A percentile compares a stretch with the other conserved stretches of the same genome.
These are phyloP conservation scores for Rhododendron williamsianum DNA, from an alignment of 148 eudicot species.

Conservation along the genomic window DNA sequence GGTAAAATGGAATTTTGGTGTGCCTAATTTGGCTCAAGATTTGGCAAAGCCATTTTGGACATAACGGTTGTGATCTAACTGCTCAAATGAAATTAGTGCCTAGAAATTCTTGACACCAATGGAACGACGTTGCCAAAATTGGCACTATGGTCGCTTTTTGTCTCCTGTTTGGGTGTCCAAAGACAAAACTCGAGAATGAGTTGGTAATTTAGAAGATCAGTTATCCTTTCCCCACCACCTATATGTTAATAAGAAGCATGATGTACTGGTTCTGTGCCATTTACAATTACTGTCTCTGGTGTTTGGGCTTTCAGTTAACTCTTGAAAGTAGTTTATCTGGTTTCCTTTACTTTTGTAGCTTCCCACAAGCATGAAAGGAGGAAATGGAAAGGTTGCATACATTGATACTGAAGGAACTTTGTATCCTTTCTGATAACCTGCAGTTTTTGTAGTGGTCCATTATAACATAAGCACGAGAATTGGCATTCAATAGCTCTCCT, in stretches of 20 bases:
- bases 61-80: neutral
- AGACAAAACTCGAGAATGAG: neutral
- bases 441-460: neutral
- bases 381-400: conserved; percentile 96
- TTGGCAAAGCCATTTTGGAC: neutral
- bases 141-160: neutral
- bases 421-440: conserved; percentile 52
- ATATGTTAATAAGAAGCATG: neutral
- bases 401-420: conserved; percentile 98
- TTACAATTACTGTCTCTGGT: neutral
- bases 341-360: conserved; percentile 43
- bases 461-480: neutral
- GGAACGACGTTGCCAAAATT: neutral
- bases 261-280: neutral
- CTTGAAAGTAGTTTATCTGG: neutral
- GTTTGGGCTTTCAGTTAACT: neutral
- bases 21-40: neutral
- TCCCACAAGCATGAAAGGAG: conserved; percentile 82
- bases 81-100: too few species aligned
- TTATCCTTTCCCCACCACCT: neutral
- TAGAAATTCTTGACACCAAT: neutral
- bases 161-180: neutral
- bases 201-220: neutral
- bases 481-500: neutral
- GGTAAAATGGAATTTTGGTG: neutral